These are phyloP conservation scores for Chaetothyriales sp. DNA, from an alignment of 2,329 filamentous ascomycete species.

Conservation along the genomic window DNA sequence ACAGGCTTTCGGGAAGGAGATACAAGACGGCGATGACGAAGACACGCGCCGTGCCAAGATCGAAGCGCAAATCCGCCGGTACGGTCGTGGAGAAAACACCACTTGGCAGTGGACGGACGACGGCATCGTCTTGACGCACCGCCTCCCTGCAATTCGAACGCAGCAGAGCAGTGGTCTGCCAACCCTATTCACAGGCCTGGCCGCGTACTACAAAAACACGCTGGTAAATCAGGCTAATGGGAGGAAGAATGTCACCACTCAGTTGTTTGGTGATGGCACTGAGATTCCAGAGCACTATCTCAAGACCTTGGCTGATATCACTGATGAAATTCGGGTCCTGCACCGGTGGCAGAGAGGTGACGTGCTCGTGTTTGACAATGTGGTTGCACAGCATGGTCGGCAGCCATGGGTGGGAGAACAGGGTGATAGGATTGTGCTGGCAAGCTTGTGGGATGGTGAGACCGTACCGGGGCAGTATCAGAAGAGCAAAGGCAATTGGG, in stretches of 20 bases:
- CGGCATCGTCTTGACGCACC: constrained; percentile 31
- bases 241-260: constrained; percentile 25
- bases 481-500: constrained; percentile 28
- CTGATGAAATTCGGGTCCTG: constrained; percentile 37
- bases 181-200: constrained; percentile 34
- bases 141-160: constrained; percentile 34
- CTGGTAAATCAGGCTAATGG: constrained; percentile 8
- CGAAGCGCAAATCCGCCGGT: constrained; percentile 37
- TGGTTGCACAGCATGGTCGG: constrained; percentile 37
- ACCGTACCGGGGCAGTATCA: constrained; percentile 32
- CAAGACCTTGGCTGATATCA: constrained; percentile 30
- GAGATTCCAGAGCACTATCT: constrained; percentile 36
- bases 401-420: constrained; percentile 37
- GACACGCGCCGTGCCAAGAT: constrained; percentile 30
- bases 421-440: constrained; percentile 33
- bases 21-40: constrained; percentile 33
- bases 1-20: constrained; percentile 36
- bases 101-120: constrained; percentile 38
- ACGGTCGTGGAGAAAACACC: constrained; percentile 33
- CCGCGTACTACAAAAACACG: constrained; percentile 31
- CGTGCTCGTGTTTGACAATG: constrained; percentile 37
- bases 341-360: constrained; percentile 37
- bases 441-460: constrained; percentile 36
- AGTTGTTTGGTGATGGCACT: constrained; percentile 35
- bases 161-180: constrained; percentile 34